Percentiles rank a stretch among this genome's conserved stretches.
phyloP scores from a whole-genome alignment of 192 early-diverging fungal genomes.

The Phlyctochytrium planicorne region DNA sequence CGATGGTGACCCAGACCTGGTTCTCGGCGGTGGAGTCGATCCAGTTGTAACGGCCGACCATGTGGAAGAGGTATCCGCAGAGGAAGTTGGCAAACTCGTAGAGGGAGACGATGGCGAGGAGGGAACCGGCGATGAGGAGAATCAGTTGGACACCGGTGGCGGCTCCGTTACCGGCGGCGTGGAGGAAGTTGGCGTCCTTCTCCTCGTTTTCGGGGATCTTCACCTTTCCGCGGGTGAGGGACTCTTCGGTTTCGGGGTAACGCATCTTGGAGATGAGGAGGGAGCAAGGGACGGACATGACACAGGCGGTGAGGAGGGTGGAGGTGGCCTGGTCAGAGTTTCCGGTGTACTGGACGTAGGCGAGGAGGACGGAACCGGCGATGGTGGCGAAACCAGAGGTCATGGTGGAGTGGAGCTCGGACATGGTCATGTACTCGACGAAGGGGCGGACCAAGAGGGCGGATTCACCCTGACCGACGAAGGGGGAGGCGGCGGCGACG shows the following conservation, averaged over 20 bases:
- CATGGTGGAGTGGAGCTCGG: constrained; percentile 87
- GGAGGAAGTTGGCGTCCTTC: constrained; percentile 70
- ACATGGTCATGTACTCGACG: constrained; percentile 75
- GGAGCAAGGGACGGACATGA: constrained; percentile 89
- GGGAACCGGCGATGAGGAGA: constrained; percentile 71
- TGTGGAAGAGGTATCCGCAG: constrained; percentile 63
- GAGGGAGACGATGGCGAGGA: constrained; percentile 75
- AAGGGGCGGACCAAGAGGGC: constrained; percentile 80
- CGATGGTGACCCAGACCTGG: constrained; percentile 62
- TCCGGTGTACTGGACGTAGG: constrained; percentile 68
- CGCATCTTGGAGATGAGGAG: constrained; percentile 83
- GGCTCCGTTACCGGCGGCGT: constrained; percentile 81
- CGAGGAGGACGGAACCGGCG: constrained; percentile 73
- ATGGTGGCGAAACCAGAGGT: constrained; percentile 89
- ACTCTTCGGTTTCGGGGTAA: constrained; percentile 80
- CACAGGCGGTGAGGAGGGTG: constrained; percentile 76
- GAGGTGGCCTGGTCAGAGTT: constrained; percentile 38
- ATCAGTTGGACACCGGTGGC: constrained; percentile 75
- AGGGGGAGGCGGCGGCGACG: constrained; percentile 82
- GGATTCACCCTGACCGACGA: constrained; percentile 81
- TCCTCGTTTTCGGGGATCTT: constrained; percentile 58
- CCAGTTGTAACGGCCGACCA: constrained; percentile 54
- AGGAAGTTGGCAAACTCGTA: constrained; percentile 67
- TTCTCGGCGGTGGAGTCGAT: constrained; percentile 53
- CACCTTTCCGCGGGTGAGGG: constrained; percentile 71